These are phyloP conservation scores for Rhynchospora pubera DNA, from an alignment of 176 grass and related monocot species.

Conservation along the genomic window DNA sequence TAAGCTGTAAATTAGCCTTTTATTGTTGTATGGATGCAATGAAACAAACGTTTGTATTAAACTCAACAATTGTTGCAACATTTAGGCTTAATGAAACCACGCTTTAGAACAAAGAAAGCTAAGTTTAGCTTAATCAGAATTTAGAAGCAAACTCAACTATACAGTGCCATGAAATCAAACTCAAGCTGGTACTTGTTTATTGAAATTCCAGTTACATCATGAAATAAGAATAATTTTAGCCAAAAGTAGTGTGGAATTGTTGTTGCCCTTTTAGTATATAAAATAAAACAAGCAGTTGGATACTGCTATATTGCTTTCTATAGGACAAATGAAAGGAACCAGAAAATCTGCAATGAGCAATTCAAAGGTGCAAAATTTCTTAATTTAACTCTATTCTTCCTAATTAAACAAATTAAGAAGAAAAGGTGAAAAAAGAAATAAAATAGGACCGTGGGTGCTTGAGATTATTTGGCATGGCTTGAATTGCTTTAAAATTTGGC, in stretches of 20 bases:
- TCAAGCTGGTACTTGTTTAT: not conserved
- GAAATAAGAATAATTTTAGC: not conserved
- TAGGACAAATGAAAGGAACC: not conserved
- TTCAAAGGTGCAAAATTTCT: not conserved
- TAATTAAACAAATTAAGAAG: not conserved
- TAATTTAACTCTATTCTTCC: not conserved
- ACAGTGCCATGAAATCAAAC: not conserved
- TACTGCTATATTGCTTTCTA: not conserved
- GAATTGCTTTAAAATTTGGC: not conserved
- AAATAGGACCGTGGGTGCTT: not conserved
- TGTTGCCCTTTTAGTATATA: not conserved
- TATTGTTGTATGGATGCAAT: not conserved
- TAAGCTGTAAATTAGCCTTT: constrained; percentile 23
- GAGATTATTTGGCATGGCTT: not conserved
- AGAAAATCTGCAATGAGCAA: not conserved
- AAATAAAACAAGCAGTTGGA: not conserved
- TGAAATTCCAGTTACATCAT: not conserved
- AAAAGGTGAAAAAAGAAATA: not conserved
- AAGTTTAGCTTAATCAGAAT: not conserved
- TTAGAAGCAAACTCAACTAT: not conserved
- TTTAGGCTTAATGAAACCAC: not conserved
- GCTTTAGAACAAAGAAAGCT: not conserved
- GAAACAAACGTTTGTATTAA: not conserved
- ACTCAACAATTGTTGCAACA: not conserved
- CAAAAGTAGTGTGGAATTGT: not conserved